Percentiles rank a stretch among this genome's conserved stretches.
Evolutionary conservation across 78 protist species (phyloP).

Genomic region (Corallochytrium limacisporum): DNA sequence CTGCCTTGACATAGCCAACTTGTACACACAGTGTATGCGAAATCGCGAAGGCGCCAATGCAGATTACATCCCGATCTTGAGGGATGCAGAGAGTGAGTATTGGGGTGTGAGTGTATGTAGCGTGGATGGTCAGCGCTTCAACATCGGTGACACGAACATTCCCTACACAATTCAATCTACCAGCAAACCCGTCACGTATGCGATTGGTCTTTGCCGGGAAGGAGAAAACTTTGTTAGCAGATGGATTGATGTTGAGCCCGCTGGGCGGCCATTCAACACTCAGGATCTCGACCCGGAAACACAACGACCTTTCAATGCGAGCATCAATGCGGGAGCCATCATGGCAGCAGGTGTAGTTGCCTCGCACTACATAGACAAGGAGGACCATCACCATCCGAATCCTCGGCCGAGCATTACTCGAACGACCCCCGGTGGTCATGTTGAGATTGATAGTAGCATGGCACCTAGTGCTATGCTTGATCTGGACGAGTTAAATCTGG

Average conservation of each 20-base stretch:
- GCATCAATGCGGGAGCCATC: background rate
- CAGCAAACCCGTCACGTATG: background rate
- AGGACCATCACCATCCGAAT: too few species aligned
- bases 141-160: conserved; percentile 22
- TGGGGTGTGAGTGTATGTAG: conserved; percentile 32
- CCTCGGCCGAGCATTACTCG: too few species aligned
- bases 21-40: too few species aligned
- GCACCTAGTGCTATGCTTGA: too few species aligned
- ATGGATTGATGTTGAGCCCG: background rate
- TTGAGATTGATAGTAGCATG: too few species aligned
- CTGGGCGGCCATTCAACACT: background rate
- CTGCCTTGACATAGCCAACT: too few species aligned
- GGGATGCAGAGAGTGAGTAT: too few species aligned
- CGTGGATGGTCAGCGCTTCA: conserved; percentile 44
- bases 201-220: background rate
- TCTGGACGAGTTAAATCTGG: too few species aligned
- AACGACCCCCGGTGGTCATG: too few species aligned
- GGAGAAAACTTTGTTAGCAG: background rate
- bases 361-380: too few species aligned
- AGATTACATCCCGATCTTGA: too few species aligned
- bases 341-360: background rate
- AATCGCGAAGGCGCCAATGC: too few species aligned
- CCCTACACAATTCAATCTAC: background rate
- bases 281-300: background rate
- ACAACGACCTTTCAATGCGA: background rate